A percentile compares a stretch with the other conserved stretches of the same genome.
Evolutionary conservation across 768 basidiomycete species (phyloP).

Genomic region (Xanthoconium purpureum): DNA sequence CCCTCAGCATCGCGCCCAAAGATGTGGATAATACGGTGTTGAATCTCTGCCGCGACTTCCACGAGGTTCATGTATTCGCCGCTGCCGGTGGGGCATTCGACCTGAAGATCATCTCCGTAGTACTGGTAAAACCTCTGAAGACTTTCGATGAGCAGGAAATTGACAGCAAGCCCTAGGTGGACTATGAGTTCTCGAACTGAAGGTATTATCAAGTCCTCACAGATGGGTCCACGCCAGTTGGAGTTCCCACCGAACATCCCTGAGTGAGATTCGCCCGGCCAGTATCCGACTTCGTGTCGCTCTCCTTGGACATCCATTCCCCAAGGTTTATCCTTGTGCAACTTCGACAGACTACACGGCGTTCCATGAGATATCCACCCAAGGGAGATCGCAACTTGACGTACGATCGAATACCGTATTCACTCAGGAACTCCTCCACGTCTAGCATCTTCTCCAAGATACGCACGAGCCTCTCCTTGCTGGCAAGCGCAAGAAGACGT

Average conservation of each 20-base stretch:
- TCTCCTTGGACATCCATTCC: slow-evolving; percentile 92
- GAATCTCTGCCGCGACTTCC: slow-evolving; percentile 93
- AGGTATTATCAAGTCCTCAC: slow-evolving; percentile 38
- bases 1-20: slow-evolving; percentile 91
- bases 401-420: slow-evolving; percentile 93
- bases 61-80: slow-evolving; percentile 98
- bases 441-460: slow-evolving; percentile 97
- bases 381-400: slow-evolving; percentile 30
- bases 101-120: slow-evolving; percentile 88
- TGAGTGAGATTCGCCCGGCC: slow-evolving; percentile 96
- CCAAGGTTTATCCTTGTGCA: slow-evolving; percentile 91
- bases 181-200: background rate
- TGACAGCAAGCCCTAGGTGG: slow-evolving; percentile 83
- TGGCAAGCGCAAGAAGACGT: slow-evolving; percentile 82
- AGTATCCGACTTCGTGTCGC: slow-evolving; percentile 89
- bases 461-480: slow-evolving; percentile 82
- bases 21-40: slow-evolving; percentile 98
- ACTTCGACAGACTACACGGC: slow-evolving; percentile 71
- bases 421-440: slow-evolving; percentile 94
- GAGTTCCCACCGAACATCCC: slow-evolving; percentile 99
- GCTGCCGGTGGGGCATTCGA: slow-evolving; percentile 94
- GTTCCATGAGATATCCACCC: slow-evolving; percentile 5
- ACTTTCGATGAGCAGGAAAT: slow-evolving; percentile 93
- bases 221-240: slow-evolving; percentile 94
- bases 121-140: slow-evolving; percentile 98